Base-by-base conservation (phyloP, 306 rosid species). In the Pueraria montana region DNA sequence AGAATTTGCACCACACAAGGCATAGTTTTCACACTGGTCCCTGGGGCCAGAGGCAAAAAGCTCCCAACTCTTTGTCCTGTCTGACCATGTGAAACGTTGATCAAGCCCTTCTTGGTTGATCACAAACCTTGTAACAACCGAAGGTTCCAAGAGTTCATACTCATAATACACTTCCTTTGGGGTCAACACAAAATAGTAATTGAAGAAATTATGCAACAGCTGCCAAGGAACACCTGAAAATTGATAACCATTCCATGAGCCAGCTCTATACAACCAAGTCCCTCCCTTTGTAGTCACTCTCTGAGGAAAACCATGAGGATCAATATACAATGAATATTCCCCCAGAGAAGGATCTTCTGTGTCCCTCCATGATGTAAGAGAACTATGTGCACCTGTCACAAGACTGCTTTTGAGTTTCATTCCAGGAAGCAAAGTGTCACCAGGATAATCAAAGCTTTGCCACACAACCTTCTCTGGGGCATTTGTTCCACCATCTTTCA, bases 11-110 rank as follows among this genome's bases (percentile, higher is more conserved):
- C 85, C 88, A 26, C 88, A 80, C n/a, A 80, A 69, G 6, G 55
- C 85, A 80, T 85, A 85, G 27, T 85, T 80, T 32, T 85, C 82
- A 80, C 88, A 85, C 49, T 75, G 79, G 4, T 67, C 74, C 52
- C 74, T 38, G 4, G 74, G 74, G 52, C 74, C 52, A 20, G 74
- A 67, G 18, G 74, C 74, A 20, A 67, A 67, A 18, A 67, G 74
- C 52, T 67, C 74, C 74, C 74, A 67, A 40, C 53, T 67, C 5
- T 67, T 20, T 18, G 74, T 67, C 32, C 74, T 67, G n/a, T 67
- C 32, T 18, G 52, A 67, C 74, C 74, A 67, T 18, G 48, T 67
- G 53, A 38, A 67, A 67, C 74, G 52, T 67, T 67, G 32, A 67
- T 40, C 79, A 36, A 61, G 9, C 5, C 86, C 75, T 0, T 38